Evolutionary conservation across 805 yeast genomes (phyloP), one percentile per base, ranked within the genome.

Genomic region (Zygotorulaspora chibaensis): DNA sequence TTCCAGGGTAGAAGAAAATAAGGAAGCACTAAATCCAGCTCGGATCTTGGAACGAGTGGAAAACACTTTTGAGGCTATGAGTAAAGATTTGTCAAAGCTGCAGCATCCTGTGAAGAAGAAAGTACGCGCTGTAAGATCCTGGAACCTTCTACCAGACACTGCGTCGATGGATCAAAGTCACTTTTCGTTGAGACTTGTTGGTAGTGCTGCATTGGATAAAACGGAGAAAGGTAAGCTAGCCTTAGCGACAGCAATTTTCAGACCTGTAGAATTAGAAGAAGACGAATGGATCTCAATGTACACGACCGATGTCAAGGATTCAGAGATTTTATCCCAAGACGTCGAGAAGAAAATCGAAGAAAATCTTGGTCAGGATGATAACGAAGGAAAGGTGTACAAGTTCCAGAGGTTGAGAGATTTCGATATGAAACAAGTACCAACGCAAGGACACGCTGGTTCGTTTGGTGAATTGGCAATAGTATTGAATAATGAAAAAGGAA

Each of bases 141-240:
- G 89, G 87, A 83, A 84, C 20, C 69, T 93, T 23, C 70, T 90
- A 51, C 99, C 99, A 7, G 97, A 93, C 65, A 81, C 93, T 8
- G 81, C 91, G n/a, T 78, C 86, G 75, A 74, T 88, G 76, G 99
- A 93, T 66, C 82, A 87, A 55, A 78, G 75, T 42, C 88, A 76
- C 58, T 70, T 79, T 57, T 73, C 80, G 27, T 69, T 87, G 35
- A 85, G 83, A 62, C 78, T 87, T 55, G 66, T 68, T 15, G 80
- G 79, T 16, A 73, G 76, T 42, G 79, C 80, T 0, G 66, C 73
- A 5, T 59, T 73, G 54, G 67, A 70, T 31, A 55, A 55, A 42
- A 58, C 69, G 48, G 62, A 63, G 43, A 53, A 56, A 48, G 53
- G 66, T 44, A 55, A 67, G 52, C 39, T 70, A 57, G 56, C 68